These are phyloP conservation scores for Omphalotus guepiniiformis DNA, from an alignment of 768 basidiomycete species.

Conservation along the genomic window DNA sequence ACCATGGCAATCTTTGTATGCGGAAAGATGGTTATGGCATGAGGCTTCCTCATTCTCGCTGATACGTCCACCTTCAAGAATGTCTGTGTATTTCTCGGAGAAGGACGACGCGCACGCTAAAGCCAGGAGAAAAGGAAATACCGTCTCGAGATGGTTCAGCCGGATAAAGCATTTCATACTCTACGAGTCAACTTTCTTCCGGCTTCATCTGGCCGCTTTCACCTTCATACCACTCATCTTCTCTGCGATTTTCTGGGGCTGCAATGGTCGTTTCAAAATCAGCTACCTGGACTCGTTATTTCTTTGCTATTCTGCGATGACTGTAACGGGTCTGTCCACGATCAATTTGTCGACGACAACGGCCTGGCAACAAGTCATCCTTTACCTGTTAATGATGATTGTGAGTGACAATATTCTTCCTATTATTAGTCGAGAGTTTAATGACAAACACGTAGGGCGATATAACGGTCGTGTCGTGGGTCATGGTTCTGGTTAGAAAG, in stretches of 20 bases:
- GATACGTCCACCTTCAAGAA: too few species aligned
- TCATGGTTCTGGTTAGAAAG: slow-evolving; percentile 65
- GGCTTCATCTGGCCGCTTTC: slow-evolving; percentile 47
- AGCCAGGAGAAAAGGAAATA: too few species aligned
- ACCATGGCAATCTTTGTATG: too few species aligned
- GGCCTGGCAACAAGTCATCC: slow-evolving; percentile 43
- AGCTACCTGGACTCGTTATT: slow-evolving; percentile 55
- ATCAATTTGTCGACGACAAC: slow-evolving; percentile 48
- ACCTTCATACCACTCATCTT: slow-evolving; percentile 54
- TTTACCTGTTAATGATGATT: slow-evolving; percentile 51
- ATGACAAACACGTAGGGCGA: slow-evolving; percentile 31
- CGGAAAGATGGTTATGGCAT: too few species aligned
- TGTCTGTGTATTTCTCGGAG: too few species aligned
- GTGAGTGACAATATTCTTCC: slow-evolving; percentile 24
- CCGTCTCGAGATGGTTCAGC: not conserved
- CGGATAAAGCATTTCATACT: slow-evolving; percentile 4
- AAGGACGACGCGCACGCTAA: too few species aligned
- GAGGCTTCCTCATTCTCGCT: too few species aligned
- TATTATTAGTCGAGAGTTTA: not conserved
- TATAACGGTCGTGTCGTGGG: slow-evolving; percentile 53
- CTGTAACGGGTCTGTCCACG: slow-evolving; percentile 43
- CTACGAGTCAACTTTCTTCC: slow-evolving; percentile 45
- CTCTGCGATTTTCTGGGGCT: slow-evolving; percentile 62
- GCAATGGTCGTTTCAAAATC: slow-evolving; percentile 49
- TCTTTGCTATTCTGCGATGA: slow-evolving; percentile 58